Evolutionary conservation across 768 basidiomycete species (phyloP), one percentile per base, ranked within the genome.

Genomic region (Mycena galopus): DNA sequence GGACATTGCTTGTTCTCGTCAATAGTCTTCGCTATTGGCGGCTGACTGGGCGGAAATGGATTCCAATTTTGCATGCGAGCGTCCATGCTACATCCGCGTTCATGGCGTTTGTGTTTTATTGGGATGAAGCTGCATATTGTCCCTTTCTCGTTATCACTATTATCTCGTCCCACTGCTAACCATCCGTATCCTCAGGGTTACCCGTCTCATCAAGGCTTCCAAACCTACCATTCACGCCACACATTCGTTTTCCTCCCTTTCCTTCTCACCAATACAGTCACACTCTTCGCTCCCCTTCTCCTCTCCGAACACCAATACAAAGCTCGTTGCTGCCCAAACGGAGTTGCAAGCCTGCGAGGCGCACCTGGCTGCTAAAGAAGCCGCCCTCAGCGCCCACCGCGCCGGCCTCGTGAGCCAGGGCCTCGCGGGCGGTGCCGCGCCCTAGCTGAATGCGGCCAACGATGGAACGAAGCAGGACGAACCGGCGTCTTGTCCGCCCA

Each of bases 311-410:
- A 70, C 17, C 55, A 75, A 68, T 44, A 21, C 70, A n/a, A 94
- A 93, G 77, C 86, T 94, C 10, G 83, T 84, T 0, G 82, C 88
- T 3, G 93, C 94, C 0, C 94, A 95, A 74, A 84, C 91, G 0
- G 93, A 95, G 73, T 84, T 96, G 23, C 94, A 94, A 75, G 95
- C 93, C 11, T 96, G 95, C 79, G 94, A 96, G 78, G 84, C 88
- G 0, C 92, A 92, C 65, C 86, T 96, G 2, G 91, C 91, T 0
- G 70, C 82, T 30, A 94, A 94, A 78, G 94, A 96, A 78, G 86
- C 82, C 23, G 91, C 91, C 68, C 86, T 95, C 9, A 87, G 87
- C 8, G 76, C 77, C 0, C 82, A 86, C 58, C 85, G 94, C 0
- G 79, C 83, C n/a, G 82, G 82, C n/a, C 84, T 91, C 10, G 85